phyloP scores from a whole-genome alignment of 2,329 filamentous ascomycete genomes.

The Neospermospora avenae region DNA sequence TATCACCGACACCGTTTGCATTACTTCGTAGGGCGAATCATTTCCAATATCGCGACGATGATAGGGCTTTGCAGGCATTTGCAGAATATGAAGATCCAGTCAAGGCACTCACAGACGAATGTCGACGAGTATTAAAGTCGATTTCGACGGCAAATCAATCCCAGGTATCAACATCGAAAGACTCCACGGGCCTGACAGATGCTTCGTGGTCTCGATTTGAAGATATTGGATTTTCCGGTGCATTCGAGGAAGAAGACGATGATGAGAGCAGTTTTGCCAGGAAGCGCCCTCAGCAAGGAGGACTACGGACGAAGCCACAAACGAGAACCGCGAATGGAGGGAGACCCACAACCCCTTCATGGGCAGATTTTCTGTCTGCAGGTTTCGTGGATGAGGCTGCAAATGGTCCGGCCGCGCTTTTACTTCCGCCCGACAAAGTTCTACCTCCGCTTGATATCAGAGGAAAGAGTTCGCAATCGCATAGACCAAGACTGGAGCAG shows the following conservation, averaged over 20 bases:
- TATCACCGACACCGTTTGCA: conserved; percentile 92
- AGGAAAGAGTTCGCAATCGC: conserved; percentile 83
- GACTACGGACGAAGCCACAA: conserved; percentile 62
- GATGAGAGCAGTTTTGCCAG: conserved; percentile 40
- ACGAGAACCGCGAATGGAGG: conserved; percentile 57
- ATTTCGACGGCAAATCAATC: conserved; percentile 90
- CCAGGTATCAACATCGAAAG: conserved; percentile 65
- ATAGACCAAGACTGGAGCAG: conserved; percentile 67
- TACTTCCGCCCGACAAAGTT: conserved; percentile 89
- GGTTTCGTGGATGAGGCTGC: conserved; percentile 80
- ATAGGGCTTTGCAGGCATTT: conserved; percentile 79
- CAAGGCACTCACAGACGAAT: conserved; percentile 86
- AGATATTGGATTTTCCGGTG: conserved; percentile 83
- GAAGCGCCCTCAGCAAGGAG: conserved; percentile 46
- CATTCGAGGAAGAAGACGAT: conserved; percentile 68
- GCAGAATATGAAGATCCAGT: conserved; percentile 88
- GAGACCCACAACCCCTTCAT: conserved; percentile 91
- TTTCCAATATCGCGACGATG: conserved; percentile 91
- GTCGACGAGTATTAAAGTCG: conserved; percentile 80
- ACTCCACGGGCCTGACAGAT: conserved; percentile 71
- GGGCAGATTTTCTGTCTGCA: conserved; percentile 95
- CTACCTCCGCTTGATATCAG: conserved; percentile 80
- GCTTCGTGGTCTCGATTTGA: conserved; percentile 97
- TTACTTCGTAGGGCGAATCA: conserved; percentile 86
- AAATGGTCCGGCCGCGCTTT: conserved; percentile 60